These are phyloP conservation scores for Dalechampia spathulata DNA, from an alignment of 441 rosid genomes.

Conservation along the genomic window DNA sequence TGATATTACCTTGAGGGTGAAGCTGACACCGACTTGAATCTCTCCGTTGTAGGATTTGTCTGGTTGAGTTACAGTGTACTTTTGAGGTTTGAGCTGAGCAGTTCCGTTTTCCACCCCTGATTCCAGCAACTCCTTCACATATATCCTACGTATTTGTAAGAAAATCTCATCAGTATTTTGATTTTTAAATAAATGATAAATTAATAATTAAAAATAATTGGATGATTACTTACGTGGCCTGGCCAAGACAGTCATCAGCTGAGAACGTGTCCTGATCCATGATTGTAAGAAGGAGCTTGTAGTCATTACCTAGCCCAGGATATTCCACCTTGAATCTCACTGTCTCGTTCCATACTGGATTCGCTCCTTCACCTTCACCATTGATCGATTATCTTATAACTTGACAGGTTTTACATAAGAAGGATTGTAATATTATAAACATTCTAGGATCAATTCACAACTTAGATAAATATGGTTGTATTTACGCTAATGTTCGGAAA, in stretches of 20 bases:
- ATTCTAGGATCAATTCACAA: no score
- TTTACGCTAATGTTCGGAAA: no score
- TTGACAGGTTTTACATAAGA: no score
- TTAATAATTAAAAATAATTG: no score
- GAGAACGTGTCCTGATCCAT: slow-evolving; percentile 83
- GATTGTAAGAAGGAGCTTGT: slow-evolving; percentile 53
- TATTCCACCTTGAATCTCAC: slow-evolving; percentile 58
- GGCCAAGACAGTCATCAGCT: slow-evolving; percentile 57
- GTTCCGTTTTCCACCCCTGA: slow-evolving; percentile 62
- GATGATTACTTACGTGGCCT: slow-evolving; percentile 43
- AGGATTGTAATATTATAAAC: no score
- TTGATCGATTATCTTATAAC: neutral
- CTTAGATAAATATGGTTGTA: no score
- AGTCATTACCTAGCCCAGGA: slow-evolving; percentile 51
- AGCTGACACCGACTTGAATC: slow-evolving; percentile 51
- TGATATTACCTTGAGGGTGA: slow-evolving; percentile 37
- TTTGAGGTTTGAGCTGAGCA: slow-evolving; percentile 45
- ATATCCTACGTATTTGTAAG: slow-evolving; percentile 29
- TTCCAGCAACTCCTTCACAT: slow-evolving; percentile 60
- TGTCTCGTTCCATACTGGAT: slow-evolving; percentile 66
- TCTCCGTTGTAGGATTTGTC: slow-evolving; percentile 53
- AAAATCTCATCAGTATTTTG: no score
- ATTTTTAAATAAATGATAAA: no score
- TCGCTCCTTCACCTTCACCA: slow-evolving; percentile 47
- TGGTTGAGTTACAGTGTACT: slow-evolving; percentile 40